Evolutionary conservation across 2,329 filamentous ascomycete genomes (phyloP).

Genomic region (Fusarium stilboides): DNA sequence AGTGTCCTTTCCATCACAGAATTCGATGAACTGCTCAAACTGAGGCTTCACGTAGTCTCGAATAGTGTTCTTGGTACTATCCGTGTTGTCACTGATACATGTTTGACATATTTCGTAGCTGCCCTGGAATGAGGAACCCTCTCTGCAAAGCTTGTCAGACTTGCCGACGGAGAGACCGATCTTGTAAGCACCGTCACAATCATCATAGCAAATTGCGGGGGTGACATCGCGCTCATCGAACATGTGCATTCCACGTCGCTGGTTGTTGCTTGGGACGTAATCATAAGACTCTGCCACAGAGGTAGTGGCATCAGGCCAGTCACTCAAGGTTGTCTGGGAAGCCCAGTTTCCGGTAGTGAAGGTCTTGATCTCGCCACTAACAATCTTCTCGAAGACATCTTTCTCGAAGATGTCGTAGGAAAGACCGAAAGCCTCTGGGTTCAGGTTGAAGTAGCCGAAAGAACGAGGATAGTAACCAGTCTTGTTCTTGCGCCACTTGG

Average conservation of each 20-base stretch:
- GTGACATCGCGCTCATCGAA: slow-evolving; percentile 60
- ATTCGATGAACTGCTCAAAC: slow-evolving; percentile 64
- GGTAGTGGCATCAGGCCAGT: slow-evolving; percentile 46
- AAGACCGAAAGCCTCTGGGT: slow-evolving; percentile 73
- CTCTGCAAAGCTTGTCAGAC: slow-evolving; percentile 60
- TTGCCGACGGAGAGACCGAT: slow-evolving; percentile 67
- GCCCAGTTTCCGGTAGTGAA: slow-evolving; percentile 70
- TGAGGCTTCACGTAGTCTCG: slow-evolving; percentile 55
- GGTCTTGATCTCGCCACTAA: slow-evolving; percentile 59
- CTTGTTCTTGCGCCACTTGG: slow-evolving; percentile 61
- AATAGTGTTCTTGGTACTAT: slow-evolving; percentile 47
- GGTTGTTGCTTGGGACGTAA: slow-evolving; percentile 24
- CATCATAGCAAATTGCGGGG: slow-evolving; percentile 66
- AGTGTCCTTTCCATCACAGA: slow-evolving; percentile 57
- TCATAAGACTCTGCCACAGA: slow-evolving; percentile 28
- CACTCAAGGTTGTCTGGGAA: slow-evolving; percentile 65
- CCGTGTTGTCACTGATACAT: slow-evolving; percentile 57
- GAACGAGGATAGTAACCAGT: slow-evolving; percentile 67
- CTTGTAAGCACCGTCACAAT: slow-evolving; percentile 66
- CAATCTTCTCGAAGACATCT: slow-evolving; percentile 55
- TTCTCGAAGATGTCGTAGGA: slow-evolving; percentile 73
- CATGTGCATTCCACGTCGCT: slow-evolving; percentile 41
- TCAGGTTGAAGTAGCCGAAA: slow-evolving; percentile 75
- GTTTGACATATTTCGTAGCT: slow-evolving; percentile 57
- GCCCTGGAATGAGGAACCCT: slow-evolving; percentile 59